phyloP scores from a whole-genome alignment of 2,329 filamentous ascomycete species.

The Venturia pyrina region DNA sequence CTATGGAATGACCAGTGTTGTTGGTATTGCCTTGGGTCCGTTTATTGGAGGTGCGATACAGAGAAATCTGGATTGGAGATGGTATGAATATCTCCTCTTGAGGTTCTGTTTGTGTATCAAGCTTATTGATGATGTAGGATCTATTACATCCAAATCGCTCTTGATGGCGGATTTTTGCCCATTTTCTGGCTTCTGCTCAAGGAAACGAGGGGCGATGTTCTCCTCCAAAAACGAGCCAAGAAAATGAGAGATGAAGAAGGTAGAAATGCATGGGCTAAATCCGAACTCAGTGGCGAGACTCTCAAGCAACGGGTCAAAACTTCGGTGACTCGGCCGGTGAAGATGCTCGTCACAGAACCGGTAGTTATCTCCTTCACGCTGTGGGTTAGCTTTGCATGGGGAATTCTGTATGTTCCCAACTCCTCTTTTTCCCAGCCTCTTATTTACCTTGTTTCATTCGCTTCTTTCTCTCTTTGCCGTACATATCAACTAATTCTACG shows the following conservation, averaged over 20 bases:
- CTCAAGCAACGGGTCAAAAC: slow-evolving; percentile 1
- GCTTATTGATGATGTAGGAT: not conserved
- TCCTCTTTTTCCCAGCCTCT: not conserved
- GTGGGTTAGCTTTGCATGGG: slow-evolving; percentile 39
- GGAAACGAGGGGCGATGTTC: slow-evolving; percentile 27
- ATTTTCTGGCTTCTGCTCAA: slow-evolving; percentile 31
- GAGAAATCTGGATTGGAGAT: slow-evolving; percentile 25
- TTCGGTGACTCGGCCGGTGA: slow-evolving; percentile 23
- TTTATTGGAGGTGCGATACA: slow-evolving; percentile 26
- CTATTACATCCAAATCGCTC: slow-evolving; percentile 13
- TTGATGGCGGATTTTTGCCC: slow-evolving; percentile 33
- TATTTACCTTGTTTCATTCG: no score
- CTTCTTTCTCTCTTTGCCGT: no score
- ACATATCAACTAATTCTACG: no score
- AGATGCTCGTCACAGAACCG: slow-evolving; percentile 39
- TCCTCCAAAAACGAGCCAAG: slow-evolving; percentile 19
- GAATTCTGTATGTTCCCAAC: slow-evolving; percentile 22
- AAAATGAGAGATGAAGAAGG: not conserved
- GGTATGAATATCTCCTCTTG: not conserved
- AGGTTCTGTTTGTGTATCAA: not conserved
- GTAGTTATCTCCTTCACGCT: slow-evolving; percentile 39
- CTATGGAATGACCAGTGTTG: slow-evolving; percentile 26
- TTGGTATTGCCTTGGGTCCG: slow-evolving; percentile 26
- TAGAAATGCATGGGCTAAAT: not conserved
- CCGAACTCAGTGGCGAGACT: not conserved